Evolutionary conservation across 2,329 filamentous ascomycete genomes (phyloP).

Genomic region (Geosmithia morbida): DNA sequence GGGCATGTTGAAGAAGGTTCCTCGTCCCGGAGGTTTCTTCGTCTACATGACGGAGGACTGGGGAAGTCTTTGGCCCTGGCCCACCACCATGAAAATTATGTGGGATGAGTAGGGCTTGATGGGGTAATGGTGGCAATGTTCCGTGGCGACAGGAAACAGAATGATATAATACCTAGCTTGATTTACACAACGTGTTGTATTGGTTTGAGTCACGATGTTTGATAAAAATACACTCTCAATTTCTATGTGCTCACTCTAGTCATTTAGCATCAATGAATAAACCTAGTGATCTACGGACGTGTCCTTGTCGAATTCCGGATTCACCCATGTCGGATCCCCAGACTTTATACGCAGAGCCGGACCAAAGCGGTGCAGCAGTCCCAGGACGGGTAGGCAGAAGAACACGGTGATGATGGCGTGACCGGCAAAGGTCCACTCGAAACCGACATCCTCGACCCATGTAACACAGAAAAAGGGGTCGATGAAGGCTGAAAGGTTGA

Average conservation of each 20-base stretch:
- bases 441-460: constrained; percentile 29
- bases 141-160: neutral
- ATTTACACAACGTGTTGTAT: neutral
- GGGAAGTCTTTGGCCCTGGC: constrained; percentile 31
- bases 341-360: constrained; percentile 17
- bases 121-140: neutral
- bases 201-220: no score
- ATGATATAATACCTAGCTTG: neutral
- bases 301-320: constrained; percentile 18
- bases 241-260: no score
- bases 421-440: constrained; percentile 33
- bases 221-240: no score
- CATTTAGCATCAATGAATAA: no score
- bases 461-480: constrained; percentile 32
- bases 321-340: constrained; percentile 27
- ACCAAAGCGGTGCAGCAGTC: constrained; percentile 23
- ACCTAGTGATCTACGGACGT: neutral
- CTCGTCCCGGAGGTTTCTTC: constrained; percentile 35
- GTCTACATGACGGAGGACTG: constrained; percentile 55
- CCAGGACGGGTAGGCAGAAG: constrained; percentile 21
- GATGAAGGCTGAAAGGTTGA: constrained; percentile 33
- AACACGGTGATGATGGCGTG: constrained; percentile 30
- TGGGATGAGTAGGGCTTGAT: constrained; percentile 23
- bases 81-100: constrained; percentile 36
- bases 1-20: constrained; percentile 53